These are phyloP conservation scores for Boletus insuetus DNA, from an alignment of 768 basidiomycete species.

Conservation along the genomic window DNA sequence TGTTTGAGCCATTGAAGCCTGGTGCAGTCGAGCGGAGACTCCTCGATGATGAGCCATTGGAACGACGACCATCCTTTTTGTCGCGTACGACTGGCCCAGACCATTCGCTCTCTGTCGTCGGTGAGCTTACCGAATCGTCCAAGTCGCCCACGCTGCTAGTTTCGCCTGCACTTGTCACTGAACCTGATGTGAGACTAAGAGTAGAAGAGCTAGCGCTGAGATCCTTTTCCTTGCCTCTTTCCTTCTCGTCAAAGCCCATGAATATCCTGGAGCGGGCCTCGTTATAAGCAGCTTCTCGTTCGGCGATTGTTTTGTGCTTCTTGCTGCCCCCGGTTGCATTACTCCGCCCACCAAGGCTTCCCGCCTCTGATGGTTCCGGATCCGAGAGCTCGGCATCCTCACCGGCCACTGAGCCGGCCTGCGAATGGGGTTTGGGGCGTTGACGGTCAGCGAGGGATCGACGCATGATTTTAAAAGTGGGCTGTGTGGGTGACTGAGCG, in stretches of 20 bases:
- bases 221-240: constrained; percentile 66
- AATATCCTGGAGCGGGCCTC: constrained; percentile 85
- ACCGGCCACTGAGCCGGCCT: constrained; percentile 66
- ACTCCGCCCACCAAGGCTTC: constrained; percentile 71
- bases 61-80: constrained; percentile 52
- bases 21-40: constrained; percentile 54
- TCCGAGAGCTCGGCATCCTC: constrained; percentile 80
- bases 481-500: constrained; percentile 61
- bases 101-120: constrained; percentile 81
- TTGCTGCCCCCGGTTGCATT: constrained; percentile 60
- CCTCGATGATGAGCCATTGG: constrained; percentile 57
- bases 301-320: constrained; percentile 76
- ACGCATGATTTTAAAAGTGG: constrained; percentile 89
- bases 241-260: constrained; percentile 73
- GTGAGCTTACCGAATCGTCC: constrained; percentile 69
- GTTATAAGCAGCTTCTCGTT: constrained; percentile 87
- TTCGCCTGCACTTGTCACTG: constrained; percentile 53
- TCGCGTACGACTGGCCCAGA: constrained; percentile 58
- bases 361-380: constrained; percentile 74
- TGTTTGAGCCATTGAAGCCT: constrained; percentile 52
- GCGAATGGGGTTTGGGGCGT: constrained; percentile 60
- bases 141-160: constrained; percentile 61
- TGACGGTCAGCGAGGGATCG: constrained; percentile 55
- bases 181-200: constrained; percentile 66
- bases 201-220: constrained; percentile 77